Conservation (phyloP, 2,329 filamentous ascomycete genomes). For the Penicillium fuscoglaucum region DNA sequence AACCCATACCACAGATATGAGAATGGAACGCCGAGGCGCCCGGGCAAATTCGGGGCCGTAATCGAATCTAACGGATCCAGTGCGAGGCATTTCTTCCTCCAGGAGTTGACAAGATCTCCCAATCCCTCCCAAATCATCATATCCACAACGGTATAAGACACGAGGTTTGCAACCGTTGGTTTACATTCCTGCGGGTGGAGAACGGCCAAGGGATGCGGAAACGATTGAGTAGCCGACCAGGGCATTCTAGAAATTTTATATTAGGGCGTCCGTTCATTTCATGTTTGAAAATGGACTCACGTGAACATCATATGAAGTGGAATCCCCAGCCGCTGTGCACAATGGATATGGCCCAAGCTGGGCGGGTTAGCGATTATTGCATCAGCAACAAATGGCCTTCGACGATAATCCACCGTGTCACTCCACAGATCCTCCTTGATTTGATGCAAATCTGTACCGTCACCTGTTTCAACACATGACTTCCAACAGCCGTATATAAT, state of each 20-base stretch:
- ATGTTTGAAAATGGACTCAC: constrained; percentile 45
- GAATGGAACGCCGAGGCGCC: constrained; percentile 73
- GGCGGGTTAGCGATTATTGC: constrained; percentile 86
- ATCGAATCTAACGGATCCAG: constrained; percentile 76
- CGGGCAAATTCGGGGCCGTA: constrained; percentile 78
- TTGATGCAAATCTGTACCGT: constrained; percentile 59
- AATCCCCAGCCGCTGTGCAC: constrained; percentile 74
- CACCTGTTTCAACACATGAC: constrained; percentile 76
- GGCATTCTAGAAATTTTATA: constrained; percentile 63
- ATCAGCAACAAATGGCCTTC: constrained; percentile 75
- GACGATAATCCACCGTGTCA: constrained; percentile 45
- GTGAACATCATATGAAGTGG: constrained; percentile 89
- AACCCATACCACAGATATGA: constrained; percentile 79
- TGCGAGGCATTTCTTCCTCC: constrained; percentile 71
- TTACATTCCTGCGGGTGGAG: constrained; percentile 76
- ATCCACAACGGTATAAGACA: constrained; percentile 81
- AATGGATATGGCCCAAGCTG: constrained; percentile 75
- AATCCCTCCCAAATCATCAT: constrained; percentile 93
- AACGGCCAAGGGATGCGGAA: constrained; percentile 83
- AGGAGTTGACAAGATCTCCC: constrained; percentile 87
- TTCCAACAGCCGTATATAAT: constrained; percentile 85
- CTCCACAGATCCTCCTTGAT: constrained; percentile 50
- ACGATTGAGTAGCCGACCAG: constrained; percentile 81
- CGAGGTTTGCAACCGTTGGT: constrained; percentile 73
- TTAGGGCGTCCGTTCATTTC: not conserved